Base-by-base conservation (phyloP, 2,329 filamentous ascomycete species). In the Colletotrichum spaethianum region DNA sequence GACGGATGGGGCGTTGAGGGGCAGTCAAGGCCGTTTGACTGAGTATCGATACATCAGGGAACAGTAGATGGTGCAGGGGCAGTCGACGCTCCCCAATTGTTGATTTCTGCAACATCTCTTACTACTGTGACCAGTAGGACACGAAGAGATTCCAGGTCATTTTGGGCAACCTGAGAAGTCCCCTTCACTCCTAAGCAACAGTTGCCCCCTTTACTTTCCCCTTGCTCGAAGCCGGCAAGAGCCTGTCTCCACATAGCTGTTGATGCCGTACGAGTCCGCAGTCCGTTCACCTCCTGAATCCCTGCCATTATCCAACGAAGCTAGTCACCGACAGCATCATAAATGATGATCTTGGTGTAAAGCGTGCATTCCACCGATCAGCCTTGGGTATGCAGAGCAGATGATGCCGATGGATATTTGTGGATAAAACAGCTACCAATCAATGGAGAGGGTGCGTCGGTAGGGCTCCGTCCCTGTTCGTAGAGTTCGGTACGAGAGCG, bases 341-440 rank as follows among this genome's bases (percentile, higher is more conserved):
- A 26, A 28, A 18, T 55, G 64, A 33, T 5, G 46, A 63, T 63
- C 48, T 62, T 56, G 56, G 56, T 67, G 56, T 56, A 38, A 55
- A 38, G 38, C 9, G 16, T 16, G 42, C 26, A 33, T 14, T 12
- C 12, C 40, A 18, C 50, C 40, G 61, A 61, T 62, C 56, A 62
- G 40, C 31, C n/a, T 20, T 11, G 42, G 42, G 12, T 12, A 18
- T 23, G 53, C 67, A 50, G 68, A 20, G 12, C 8, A 56, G 31
- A 57, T 31, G n/a, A 14, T 26, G 26, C 40, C 63, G 46, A 57
- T 52, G 33, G 56, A 57, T 33, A 38, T 20, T 31, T 28, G 20
- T 20, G 36, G 28, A 61, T 23, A 16, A 16, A 36, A 16, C 52
- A 36, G 52, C 38, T 16, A 42, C 62, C 46, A 52, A 57, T 48